A percentile compares a stretch with the other conserved stretches of the same genome.
These are phyloP conservation scores for Aspergillus piperis DNA, from an alignment of 2,329 filamentous ascomycete species.

Conservation along the genomic window DNA sequence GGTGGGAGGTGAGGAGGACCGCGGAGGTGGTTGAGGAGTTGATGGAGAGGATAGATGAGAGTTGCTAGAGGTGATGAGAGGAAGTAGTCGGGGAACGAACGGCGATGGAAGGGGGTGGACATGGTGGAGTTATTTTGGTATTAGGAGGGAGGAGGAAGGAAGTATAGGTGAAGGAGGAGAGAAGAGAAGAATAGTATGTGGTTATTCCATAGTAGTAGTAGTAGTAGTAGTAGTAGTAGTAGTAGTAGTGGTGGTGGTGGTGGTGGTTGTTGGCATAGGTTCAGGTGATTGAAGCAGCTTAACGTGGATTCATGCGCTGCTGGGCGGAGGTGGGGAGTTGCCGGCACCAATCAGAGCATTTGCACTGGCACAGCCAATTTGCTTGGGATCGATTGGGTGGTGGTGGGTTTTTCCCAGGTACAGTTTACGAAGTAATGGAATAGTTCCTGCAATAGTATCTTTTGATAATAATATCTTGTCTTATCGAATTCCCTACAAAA, in stretches of 20 bases:
- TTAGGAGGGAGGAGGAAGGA: not conserved
- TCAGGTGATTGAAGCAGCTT: not conserved
- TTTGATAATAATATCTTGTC: no score
- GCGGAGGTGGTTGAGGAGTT: conserved; percentile 66
- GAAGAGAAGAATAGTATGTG: not conserved
- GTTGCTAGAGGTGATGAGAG: conserved; percentile 69
- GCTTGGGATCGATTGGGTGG: no score
- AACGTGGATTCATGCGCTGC: not conserved
- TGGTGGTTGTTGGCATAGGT: not conserved
- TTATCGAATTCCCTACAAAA: no score
- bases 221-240: no score
- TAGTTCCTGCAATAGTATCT: no score
- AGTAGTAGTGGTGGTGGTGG: not conserved
- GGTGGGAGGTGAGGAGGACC: conserved; percentile 64
- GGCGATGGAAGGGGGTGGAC: conserved; percentile 51
- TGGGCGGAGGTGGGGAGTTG: conserved; percentile 3
- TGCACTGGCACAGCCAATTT: no score
- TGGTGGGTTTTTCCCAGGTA: no score
- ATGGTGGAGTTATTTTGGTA: conserved; percentile 24
- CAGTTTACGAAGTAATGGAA: no score
- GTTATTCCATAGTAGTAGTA: not conserved
- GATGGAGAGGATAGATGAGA: conserved; percentile 64
- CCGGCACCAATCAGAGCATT: not conserved
- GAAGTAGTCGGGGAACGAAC: conserved; percentile 61
- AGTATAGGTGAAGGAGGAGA: not conserved